phyloP scores from a whole-genome alignment of 257 asterid genomes.

The Fraxinus quadrangulata region DNA sequence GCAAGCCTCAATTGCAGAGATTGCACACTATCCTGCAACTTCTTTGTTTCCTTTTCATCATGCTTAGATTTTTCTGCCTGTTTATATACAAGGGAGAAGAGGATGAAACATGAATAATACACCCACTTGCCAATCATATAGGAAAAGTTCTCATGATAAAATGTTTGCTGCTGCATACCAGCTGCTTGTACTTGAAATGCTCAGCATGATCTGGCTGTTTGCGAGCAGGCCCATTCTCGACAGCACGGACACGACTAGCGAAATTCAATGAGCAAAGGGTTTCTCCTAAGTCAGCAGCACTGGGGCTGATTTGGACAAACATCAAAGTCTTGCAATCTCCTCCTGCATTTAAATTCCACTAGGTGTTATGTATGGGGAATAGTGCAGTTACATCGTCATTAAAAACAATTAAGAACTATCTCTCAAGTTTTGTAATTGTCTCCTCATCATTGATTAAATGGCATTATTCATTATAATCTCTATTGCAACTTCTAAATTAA shows the following conservation, averaged over 20 bases:
- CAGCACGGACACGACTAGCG: constrained; percentile 92
- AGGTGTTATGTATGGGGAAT: constrained; percentile 2
- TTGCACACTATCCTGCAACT: constrained; percentile 82
- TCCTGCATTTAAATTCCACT: constrained; percentile 54
- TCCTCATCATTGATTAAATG: background rate
- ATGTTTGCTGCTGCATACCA: constrained; percentile 49
- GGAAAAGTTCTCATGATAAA: constrained; percentile 1
- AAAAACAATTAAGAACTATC: background rate
- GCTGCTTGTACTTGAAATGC: constrained; percentile 73
- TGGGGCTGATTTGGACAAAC: constrained; percentile 89
- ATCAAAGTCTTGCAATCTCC: constrained; percentile 92
- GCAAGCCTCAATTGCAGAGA: constrained; percentile 71
- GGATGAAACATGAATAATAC: constrained; percentile 23
- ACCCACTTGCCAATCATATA: background rate
- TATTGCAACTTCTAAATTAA: constrained; percentile 1
- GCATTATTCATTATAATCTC: background rate
- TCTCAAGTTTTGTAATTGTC: background rate
- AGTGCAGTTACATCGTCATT: background rate
- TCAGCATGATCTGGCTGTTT: constrained; percentile 71
- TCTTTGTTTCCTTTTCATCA: constrained; percentile 85
- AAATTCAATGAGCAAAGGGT: constrained; percentile 86
- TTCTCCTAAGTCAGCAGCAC: constrained; percentile 71
- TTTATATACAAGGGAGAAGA: constrained; percentile 16
- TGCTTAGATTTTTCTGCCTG: constrained; percentile 90
- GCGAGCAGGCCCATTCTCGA: constrained; percentile 92